phyloP scores from a whole-genome alignment of 2,329 filamentous ascomycete genomes.

The Falciphora oryzae region DNA sequence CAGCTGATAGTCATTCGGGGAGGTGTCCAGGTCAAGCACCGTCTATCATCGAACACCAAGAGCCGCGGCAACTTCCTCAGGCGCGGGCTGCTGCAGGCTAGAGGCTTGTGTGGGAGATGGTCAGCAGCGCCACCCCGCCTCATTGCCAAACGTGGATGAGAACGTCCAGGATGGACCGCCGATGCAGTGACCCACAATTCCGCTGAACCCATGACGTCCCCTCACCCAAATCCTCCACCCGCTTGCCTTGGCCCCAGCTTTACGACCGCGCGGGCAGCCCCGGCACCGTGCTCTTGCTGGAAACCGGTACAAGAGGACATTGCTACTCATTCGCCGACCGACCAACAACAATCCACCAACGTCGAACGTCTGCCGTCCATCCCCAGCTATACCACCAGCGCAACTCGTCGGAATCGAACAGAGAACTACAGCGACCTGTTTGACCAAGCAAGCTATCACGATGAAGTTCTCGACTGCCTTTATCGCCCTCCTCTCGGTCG shows the following conservation, averaged over 20 bases:
- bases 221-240: neutral
- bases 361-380: neutral
- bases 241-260: neutral
- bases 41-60: neutral
- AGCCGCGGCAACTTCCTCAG: no score
- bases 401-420: neutral
- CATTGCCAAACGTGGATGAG: neutral
- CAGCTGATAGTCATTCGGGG: no score
- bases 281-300: neutral
- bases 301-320: neutral
- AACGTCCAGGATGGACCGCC: neutral
- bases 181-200: neutral
- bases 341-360: neutral
- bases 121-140: conserved; percentile 4
- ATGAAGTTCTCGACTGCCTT: conserved; percentile 38
- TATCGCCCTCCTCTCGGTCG: conserved; percentile 40
- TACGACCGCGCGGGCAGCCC: no score
- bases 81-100: no score
- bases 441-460: neutral
- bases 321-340: neutral
- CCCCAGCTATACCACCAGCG: neutral
- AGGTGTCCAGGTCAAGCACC: no score
- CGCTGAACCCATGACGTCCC: conserved; percentile 3
- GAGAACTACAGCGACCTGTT: neutral
- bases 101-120: no score